phyloP scores from a whole-genome alignment of 2,329 filamentous ascomycete species.

The Madurella mycetomatis region DNA sequence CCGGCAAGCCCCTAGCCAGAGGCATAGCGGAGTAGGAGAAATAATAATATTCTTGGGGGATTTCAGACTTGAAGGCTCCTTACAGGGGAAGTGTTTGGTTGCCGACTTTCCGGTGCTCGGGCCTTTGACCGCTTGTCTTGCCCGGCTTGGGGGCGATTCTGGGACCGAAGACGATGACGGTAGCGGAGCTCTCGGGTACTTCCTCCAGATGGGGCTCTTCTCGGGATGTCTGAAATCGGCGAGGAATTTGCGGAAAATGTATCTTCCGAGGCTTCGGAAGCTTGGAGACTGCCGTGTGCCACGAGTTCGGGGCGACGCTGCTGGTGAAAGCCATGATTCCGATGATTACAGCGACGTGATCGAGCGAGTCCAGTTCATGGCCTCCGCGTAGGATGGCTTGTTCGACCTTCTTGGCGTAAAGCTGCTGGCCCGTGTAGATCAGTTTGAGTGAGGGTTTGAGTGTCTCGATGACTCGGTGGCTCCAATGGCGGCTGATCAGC shows the following conservation, averaged over 20 bases:
- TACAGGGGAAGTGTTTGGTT: too few relatives aligned
- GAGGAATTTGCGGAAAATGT: neutral
- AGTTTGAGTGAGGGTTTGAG: too few relatives aligned
- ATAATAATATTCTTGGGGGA: too few relatives aligned
- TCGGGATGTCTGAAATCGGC: neutral
- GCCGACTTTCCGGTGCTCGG: too few relatives aligned
- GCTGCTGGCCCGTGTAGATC: neutral
- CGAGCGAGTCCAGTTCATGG: neutral
- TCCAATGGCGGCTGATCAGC: neutral
- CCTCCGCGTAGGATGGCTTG: neutral
- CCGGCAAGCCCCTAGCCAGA: too few relatives aligned
- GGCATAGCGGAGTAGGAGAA: too few relatives aligned
- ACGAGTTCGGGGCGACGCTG: neutral
- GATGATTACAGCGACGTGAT: neutral
- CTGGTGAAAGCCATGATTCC: neutral
- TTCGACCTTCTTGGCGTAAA: neutral
- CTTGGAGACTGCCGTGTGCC: neutral
- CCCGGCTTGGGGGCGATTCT: too few relatives aligned
- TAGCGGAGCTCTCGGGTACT: too few relatives aligned
- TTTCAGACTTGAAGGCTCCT: too few relatives aligned
- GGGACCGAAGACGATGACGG: too few relatives aligned
- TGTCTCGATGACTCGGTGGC: neutral
- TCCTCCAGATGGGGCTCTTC: neutral
- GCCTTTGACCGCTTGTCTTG: too few relatives aligned
- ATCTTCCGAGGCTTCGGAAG: neutral